Evolutionary conservation across 2,329 filamentous ascomycete species (phyloP).

Genomic region (Aspergillus sp.): DNA sequence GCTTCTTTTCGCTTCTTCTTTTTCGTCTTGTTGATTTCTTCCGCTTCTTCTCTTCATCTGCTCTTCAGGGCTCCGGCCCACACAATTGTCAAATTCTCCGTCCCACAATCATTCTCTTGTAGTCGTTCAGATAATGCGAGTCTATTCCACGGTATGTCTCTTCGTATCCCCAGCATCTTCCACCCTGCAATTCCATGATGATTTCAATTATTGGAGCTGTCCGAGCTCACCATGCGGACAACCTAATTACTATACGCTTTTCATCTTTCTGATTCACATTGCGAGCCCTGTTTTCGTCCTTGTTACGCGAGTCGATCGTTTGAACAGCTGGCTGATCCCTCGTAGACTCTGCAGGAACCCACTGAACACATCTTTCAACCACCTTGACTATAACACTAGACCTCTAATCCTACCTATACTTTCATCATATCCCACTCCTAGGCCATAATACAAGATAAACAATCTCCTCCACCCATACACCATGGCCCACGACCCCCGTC

Average conservation of each 20-base stretch:
- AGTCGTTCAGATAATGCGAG: conserved; percentile 26
- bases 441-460: conserved; percentile 5
- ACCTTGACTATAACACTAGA: not conserved
- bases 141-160: conserved; percentile 28
- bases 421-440: conserved; percentile 12
- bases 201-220: conserved; percentile 74
- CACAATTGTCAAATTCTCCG: not conserved
- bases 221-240: conserved; percentile 63
- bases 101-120: not conserved
- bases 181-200: conserved; percentile 48
- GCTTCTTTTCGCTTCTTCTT: not conserved
- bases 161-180: not conserved
- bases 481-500: conserved; percentile 53
- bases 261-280: conserved; percentile 25
- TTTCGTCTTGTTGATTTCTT: not conserved
- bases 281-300: conserved; percentile 5
- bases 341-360: conserved; percentile 29
- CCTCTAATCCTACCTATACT: not conserved
- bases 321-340: conserved; percentile 21
- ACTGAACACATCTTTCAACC: conserved; percentile 34
- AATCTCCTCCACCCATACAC: conserved; percentile 12
- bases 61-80: conserved; percentile 27
- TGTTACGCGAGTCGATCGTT: not conserved
- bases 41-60: conserved; percentile 7
- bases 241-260: conserved; percentile 54